Conservation (phyloP, 2,329 filamentous ascomycete genomes). For the Exophiala viscosa region DNA sequence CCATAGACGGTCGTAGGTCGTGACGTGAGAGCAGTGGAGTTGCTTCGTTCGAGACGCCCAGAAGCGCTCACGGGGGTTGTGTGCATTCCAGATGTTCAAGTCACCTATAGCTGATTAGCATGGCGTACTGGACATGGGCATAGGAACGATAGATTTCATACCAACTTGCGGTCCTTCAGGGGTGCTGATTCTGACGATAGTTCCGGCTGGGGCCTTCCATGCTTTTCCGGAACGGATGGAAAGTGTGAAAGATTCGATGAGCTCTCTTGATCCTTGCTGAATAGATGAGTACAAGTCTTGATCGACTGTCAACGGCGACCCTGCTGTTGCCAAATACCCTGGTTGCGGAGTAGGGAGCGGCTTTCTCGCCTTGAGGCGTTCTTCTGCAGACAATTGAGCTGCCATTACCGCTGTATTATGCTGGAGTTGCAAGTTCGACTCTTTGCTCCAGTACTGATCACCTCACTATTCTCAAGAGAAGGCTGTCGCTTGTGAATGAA, state of each 20-base stretch:
- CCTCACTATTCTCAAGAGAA: no score
- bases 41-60: conserved; percentile 78
- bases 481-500: no score
- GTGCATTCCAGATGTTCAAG: conserved; percentile 73
- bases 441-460: no score
- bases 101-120: conserved; percentile 51
- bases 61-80: conserved; percentile 75
- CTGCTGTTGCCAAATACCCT: conserved; percentile 28
- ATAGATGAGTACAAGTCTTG: conserved; percentile 27
- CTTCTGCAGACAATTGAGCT: conserved; percentile 4
- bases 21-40: conserved; percentile 71
- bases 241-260: conserved; percentile 54
- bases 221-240: conserved; percentile 71
- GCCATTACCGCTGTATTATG: background rate
- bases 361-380: conserved; percentile 22
- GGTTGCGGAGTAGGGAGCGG: conserved; percentile 27
- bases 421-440: no score
- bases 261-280: conserved; percentile 19
- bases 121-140: no score
- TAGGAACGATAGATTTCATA: conserved; percentile 5
- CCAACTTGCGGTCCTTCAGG: conserved; percentile 71
- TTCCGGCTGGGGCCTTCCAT: conserved; percentile 66
- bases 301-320: conserved; percentile 26
- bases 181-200: conserved; percentile 69
- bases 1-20: conserved; percentile 71